phyloP scores from a whole-genome alignment of 2,329 filamentous ascomycete genomes.

The Hypoxylon sp. region DNA sequence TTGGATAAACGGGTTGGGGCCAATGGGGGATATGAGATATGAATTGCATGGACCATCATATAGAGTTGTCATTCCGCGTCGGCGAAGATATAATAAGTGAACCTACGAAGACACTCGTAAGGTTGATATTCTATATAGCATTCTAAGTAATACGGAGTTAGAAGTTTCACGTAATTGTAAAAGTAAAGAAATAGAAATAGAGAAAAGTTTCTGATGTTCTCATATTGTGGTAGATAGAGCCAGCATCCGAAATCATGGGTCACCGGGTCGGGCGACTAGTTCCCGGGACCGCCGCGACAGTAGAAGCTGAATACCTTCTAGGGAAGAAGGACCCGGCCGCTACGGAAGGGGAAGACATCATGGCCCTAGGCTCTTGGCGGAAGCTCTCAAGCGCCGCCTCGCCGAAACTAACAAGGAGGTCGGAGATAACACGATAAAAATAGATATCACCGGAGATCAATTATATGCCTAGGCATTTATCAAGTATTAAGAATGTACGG shows the following conservation, averaged over 20 bases:
- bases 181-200: not conserved
- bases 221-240: not conserved
- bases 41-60: conserved; percentile 4
- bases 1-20: not conserved
- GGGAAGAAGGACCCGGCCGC: not conserved
- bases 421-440: not conserved
- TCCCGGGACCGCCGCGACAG: not conserved
- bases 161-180: not conserved
- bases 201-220: not conserved
- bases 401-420: not conserved
- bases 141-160: not conserved
- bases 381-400: not conserved
- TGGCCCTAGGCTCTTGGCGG: not conserved
- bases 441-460: not conserved
- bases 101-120: not conserved
- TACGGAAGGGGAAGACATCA: not conserved
- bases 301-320: not conserved
- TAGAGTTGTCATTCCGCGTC: not conserved
- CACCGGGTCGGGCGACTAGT: not conserved
- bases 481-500: not conserved
- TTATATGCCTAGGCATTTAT: not conserved
- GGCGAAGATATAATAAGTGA: not conserved
- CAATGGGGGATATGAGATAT: not conserved
- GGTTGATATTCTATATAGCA: not conserved
- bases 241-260: not conserved